Conservation (phyloP, 139 green algal genomes). For the Chlorella sp. region DNA sequence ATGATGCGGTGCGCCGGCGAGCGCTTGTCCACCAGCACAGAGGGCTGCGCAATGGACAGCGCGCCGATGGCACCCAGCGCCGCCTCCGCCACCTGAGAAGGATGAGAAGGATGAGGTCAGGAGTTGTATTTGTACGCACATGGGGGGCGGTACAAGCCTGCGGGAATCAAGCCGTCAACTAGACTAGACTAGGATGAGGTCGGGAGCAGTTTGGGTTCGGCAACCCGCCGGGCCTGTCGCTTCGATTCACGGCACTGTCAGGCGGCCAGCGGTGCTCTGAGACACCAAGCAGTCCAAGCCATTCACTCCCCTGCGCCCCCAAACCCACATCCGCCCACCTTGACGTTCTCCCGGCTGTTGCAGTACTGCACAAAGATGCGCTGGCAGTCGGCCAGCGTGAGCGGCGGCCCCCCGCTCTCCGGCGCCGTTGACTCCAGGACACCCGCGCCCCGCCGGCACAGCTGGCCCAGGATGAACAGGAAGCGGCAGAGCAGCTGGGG, state of each 20-base stretch:
- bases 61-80: slow-evolving; percentile 73
- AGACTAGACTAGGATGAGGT: too few relatives aligned
- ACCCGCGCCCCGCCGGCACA: slow-evolving; percentile 63
- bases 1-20: slow-evolving; percentile 31
- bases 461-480: slow-evolving; percentile 76
- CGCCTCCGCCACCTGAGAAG: slow-evolving; percentile 44
- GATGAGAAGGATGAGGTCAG: background rate
- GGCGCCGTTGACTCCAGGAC: slow-evolving; percentile 53
- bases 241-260: too few relatives aligned
- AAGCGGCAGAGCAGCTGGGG: slow-evolving; percentile 40
- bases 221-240: too few relatives aligned
- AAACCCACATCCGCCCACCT: background rate
- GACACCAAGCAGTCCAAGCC: too few relatives aligned
- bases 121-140: too few relatives aligned
- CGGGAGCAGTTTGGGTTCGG: too few relatives aligned
- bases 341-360: background rate
- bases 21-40: slow-evolving; percentile 51
- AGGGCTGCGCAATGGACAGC: slow-evolving; percentile 69
- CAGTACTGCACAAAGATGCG: slow-evolving; percentile 52
- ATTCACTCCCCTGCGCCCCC: background rate
- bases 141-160: too few relatives aligned
- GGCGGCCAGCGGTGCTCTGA: too few relatives aligned
- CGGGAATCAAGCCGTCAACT: too few relatives aligned
- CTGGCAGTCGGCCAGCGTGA: slow-evolving; percentile 46
- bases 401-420: background rate